Percentiles rank a stretch among this genome's conserved stretches.
These are phyloP conservation scores for Penicillium sp. DNA, from an alignment of 2,329 filamentous ascomycete genomes.

Conservation along the genomic window DNA sequence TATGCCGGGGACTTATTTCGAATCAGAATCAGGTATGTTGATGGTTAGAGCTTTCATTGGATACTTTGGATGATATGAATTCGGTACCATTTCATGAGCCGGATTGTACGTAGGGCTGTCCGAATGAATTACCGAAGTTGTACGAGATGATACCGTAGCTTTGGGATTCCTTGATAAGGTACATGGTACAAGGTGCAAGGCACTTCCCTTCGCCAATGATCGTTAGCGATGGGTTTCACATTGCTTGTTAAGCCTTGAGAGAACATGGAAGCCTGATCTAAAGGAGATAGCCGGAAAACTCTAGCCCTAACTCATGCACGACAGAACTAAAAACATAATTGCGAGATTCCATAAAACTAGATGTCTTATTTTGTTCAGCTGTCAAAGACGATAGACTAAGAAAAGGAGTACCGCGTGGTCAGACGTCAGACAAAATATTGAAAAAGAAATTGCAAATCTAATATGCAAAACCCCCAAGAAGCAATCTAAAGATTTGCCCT, in stretches of 20 bases:
- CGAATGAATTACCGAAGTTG: not conserved
- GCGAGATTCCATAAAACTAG: not conserved
- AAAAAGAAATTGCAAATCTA: not conserved
- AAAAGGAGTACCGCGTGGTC: not conserved
- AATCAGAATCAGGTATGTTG: not conserved
- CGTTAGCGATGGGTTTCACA: not conserved
- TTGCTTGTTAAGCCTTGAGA: not conserved
- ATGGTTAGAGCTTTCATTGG: not conserved
- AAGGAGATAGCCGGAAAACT: not conserved
- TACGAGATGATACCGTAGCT: not conserved
- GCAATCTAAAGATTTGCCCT: slow-evolving; percentile 8
- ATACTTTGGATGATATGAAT: not conserved
- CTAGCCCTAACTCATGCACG: not conserved
- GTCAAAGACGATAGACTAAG: not conserved
- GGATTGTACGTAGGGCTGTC: not conserved
- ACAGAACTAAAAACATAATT: not conserved
- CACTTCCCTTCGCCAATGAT: not conserved
- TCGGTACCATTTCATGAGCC: not conserved
- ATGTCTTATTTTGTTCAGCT: not conserved
- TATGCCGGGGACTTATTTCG: not conserved
- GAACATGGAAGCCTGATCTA: not conserved
- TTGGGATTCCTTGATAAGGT: not conserved
- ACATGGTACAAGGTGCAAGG: not conserved
- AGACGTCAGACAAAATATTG: not conserved
- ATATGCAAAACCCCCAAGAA: not conserved